Evolutionary conservation across 2,329 filamentous ascomycete species (phyloP).

Genomic region (Alternaria burnsii): DNA sequence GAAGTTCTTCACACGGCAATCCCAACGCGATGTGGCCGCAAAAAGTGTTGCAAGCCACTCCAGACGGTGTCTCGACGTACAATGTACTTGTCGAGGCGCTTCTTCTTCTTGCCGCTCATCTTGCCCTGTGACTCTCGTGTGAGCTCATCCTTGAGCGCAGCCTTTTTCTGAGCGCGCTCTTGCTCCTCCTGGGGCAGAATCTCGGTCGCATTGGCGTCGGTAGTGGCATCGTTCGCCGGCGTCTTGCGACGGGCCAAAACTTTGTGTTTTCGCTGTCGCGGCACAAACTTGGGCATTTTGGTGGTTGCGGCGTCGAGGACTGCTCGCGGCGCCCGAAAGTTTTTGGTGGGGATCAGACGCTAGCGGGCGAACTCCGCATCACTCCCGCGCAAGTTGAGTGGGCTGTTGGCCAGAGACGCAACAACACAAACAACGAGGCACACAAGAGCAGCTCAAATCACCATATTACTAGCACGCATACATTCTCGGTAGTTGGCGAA

Average conservation of each 20-base stretch:
- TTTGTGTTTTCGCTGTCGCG: slow-evolving; percentile 67
- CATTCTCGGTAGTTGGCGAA: neutral
- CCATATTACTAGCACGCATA: neutral
- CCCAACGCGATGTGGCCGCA: neutral
- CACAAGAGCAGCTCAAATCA: neutral
- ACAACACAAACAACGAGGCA: neutral
- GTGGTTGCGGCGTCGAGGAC: slow-evolving; percentile 18
- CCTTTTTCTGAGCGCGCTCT: slow-evolving; percentile 63
- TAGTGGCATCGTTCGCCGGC: slow-evolving; percentile 49
- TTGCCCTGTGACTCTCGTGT: slow-evolving; percentile 62
- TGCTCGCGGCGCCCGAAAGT: slow-evolving; percentile 36
- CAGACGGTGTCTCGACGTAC: slow-evolving; percentile 47
- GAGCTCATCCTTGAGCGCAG: slow-evolving; percentile 63
- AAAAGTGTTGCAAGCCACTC: neutral
- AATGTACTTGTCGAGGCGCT: slow-evolving; percentile 74
- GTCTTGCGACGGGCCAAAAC: slow-evolving; percentile 69
- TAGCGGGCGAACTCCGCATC: slow-evolving; percentile 27
- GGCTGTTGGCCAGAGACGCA: neutral
- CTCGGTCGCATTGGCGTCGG: slow-evolving; percentile 63
- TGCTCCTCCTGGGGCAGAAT: slow-evolving; percentile 59
- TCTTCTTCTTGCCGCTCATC: slow-evolving; percentile 71
- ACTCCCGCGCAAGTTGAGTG: slow-evolving; percentile 22
- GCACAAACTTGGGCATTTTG: slow-evolving; percentile 54
- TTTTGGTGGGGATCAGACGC: slow-evolving; percentile 45
- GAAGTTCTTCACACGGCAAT: neutral